phyloP scores from a whole-genome alignment of 441 rosid species.

The Croton setiger region DNA sequence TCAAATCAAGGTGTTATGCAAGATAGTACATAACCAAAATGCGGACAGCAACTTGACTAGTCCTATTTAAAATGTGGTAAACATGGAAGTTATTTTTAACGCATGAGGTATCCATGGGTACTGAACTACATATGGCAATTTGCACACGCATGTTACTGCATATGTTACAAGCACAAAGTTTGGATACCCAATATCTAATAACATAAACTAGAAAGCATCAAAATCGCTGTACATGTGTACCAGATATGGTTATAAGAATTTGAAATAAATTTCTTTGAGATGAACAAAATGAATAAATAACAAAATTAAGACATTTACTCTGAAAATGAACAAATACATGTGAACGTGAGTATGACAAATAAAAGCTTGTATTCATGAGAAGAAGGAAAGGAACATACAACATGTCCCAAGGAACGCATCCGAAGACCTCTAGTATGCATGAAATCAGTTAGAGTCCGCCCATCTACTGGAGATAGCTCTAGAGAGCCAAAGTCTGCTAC shows the following conservation, averaged over 20 bases:
- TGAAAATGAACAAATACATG: not conserved
- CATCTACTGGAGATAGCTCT: slow-evolving; percentile 73
- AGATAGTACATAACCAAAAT: not conserved
- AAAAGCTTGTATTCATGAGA: slow-evolving; percentile 54
- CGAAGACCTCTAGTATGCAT: slow-evolving; percentile 73
- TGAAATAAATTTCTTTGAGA: not conserved
- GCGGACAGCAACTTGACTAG: not conserved
- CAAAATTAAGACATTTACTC: not conserved
- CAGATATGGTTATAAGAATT: not conserved
- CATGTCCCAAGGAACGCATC: slow-evolving; percentile 53
- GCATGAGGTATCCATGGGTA: not conserved
- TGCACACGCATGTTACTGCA: not conserved
- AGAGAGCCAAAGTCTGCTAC: slow-evolving; percentile 71
- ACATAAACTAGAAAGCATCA: not conserved
- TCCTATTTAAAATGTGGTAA: slow-evolving; percentile 6
- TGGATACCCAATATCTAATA: slow-evolving; percentile 3
- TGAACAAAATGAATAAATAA: slow-evolving; percentile 2
- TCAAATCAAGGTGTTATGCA: not conserved
- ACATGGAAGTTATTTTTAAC: not conserved
- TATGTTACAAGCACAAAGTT: not conserved
- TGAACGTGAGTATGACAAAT: slow-evolving; percentile 37
- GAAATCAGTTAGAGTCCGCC: slow-evolving; percentile 63
- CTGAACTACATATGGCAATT: not conserved
- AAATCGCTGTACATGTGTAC: not conserved
- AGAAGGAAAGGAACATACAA: slow-evolving; percentile 36